These are phyloP conservation scores for Theobroma cacao DNA, from an alignment of 345 rosid species.

Conservation along the genomic window DNA sequence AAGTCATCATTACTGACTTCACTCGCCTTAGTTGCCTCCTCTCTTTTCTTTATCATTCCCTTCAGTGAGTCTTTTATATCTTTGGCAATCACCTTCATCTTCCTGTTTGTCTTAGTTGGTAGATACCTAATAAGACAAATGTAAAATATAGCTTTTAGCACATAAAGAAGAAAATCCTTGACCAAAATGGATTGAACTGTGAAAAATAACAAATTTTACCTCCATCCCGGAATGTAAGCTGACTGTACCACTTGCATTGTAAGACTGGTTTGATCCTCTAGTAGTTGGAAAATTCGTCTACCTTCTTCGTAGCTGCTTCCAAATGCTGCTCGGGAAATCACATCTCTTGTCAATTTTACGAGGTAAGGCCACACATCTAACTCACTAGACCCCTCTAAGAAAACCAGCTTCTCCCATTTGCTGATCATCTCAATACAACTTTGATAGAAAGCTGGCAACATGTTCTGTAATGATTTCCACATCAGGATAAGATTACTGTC, in stretches of 20 bases:
- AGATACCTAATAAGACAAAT: slow-evolving; percentile 2
- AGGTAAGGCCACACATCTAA: slow-evolving; percentile 39
- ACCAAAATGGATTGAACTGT: too few relatives aligned
- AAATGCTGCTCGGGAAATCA: slow-evolving; percentile 46
- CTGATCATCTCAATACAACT: slow-evolving; percentile 28
- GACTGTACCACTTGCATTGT: neutral
- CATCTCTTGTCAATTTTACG: slow-evolving; percentile 36
- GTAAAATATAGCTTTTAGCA: neutral
- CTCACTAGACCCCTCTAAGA: slow-evolving; percentile 16
- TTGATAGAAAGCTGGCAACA: slow-evolving; percentile 20
- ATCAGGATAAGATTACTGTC: neutral
- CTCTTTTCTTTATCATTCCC: slow-evolving; percentile 23
- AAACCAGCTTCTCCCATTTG: slow-evolving; percentile 27
- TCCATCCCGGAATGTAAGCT: slow-evolving; percentile 40
- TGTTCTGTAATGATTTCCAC: slow-evolving; percentile 18
- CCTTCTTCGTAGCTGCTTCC: slow-evolving; percentile 52
- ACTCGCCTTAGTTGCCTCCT: slow-evolving; percentile 16
- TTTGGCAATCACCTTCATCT: slow-evolving; percentile 19
- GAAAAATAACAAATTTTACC: too few relatives aligned
- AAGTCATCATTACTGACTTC: slow-evolving; percentile 22
- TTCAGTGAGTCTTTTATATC: slow-evolving; percentile 17
- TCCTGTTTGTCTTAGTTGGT: slow-evolving; percentile 28
- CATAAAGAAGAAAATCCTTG: too few relatives aligned
- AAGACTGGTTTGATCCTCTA: slow-evolving; percentile 19
- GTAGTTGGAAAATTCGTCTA: slow-evolving; percentile 34